phyloP scores from a whole-genome alignment of 108 stramenopile genomes.

The Fragilaria crotonensis region DNA sequence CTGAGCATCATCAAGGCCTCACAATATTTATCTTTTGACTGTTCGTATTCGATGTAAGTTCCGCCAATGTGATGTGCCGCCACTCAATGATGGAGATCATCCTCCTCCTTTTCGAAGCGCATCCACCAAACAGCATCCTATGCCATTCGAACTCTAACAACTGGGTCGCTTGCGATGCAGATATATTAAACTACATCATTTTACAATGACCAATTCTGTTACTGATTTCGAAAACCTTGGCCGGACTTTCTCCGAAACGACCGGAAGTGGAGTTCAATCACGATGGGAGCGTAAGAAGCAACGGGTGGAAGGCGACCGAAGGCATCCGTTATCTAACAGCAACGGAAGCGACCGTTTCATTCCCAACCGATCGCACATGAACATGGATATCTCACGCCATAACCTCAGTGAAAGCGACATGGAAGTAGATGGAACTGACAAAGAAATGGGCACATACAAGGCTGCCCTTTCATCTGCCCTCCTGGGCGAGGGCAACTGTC shows the following conservation, averaged over 20 bases:
- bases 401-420: constrained; percentile 57
- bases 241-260: constrained; percentile 80
- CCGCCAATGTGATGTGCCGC: no score
- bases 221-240: constrained; percentile 81
- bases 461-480: constrained; percentile 48
- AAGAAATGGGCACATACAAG: constrained; percentile 70
- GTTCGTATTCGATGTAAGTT: no score
- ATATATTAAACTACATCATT: no score
- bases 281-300: constrained; percentile 81
- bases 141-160: no score
- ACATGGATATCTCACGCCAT: constrained; percentile 53
- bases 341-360: constrained; percentile 59
- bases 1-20: no score
- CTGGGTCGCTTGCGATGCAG: no score
- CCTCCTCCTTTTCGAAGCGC: no score
- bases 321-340: constrained; percentile 5
- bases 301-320: constrained; percentile 6
- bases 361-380: constrained; percentile 63
- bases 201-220: constrained; percentile 73
- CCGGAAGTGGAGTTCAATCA: constrained; percentile 62
- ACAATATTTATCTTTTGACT: no score
- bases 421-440: constrained; percentile 50
- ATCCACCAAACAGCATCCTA: no score
- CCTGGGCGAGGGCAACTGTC: constrained; percentile 59
- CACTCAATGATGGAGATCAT: no score